Evolutionary conservation across 768 basidiomycete species (phyloP), one percentile per base, ranked within the genome.

Genomic region (Paxillus rubicundulus): DNA sequence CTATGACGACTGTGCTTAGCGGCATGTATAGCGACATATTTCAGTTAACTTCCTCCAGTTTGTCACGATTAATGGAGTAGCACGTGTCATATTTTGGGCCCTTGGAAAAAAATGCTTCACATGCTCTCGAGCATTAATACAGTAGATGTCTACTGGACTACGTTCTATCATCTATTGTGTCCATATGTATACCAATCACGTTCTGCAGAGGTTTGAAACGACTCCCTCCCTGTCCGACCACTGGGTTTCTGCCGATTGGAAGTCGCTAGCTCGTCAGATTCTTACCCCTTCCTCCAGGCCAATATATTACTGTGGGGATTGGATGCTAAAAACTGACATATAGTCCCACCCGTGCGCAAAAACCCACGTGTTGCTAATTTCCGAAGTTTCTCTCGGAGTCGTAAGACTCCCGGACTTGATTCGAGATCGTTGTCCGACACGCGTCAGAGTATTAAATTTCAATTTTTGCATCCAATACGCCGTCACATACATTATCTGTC

Each of bases 1-100:
- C 64, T 82, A 46, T 84, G 67, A 69, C 50, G 30, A 57, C 54
- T 9, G 34, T 2, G 2, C 16, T 24, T 18, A 9, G 14, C 17
- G 10, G 10, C 21, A 9, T n/a, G n/a, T n/a, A n/a, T 16, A 18
- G 10, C 38, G 18, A n/a, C 10, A 28, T 28, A 4, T 27, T 14
- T 21, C 27, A 43, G 21, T 12, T 24, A 24, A 20, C 1, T 10
- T 43, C 30, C 42, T n/a, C 42, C 42, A 44, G 43, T 28, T 36
- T 16, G 40, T 41, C 12, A 42, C 18, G 16, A 13, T 48, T 32
- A 27, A 17, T 39, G n/a, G 16, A 12, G 30, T 30, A 30, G 30
- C 9, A 9, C 30, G 42, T 24, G 24, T 24, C 16, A 28, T n/a
- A 33, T 10, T 12, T 32, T 46, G n/a, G 12, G 9, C 33, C 33